Evolutionary conservation across 352 stramenopile species (phyloP).

Genomic region (Blastocystis sp.): DNA sequence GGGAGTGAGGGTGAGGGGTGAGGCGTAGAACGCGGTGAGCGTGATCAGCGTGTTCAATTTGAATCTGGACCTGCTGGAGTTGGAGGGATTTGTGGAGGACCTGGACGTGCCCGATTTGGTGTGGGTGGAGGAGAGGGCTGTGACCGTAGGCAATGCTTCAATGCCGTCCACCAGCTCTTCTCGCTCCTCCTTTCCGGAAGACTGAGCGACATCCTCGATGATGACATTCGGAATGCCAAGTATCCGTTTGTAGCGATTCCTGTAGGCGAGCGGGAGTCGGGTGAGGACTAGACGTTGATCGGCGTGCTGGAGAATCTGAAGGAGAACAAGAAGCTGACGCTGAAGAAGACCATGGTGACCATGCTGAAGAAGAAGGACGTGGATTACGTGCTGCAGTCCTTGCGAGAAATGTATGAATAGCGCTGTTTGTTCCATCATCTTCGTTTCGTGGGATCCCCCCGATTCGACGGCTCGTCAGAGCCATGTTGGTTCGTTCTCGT

Average conservation of each 20-base stretch:
- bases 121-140: background rate
- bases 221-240: conserved; percentile 26
- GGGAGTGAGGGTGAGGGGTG: background rate
- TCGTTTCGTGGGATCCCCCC: background rate
- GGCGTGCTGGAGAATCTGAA: conserved; percentile 55
- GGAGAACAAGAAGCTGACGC: conserved; percentile 55
- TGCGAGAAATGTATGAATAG: conserved; percentile 36
- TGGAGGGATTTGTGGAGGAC: conserved; percentile 47
- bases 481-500: background rate
- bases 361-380: conserved; percentile 64
- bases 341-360: conserved; percentile 49
- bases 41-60: conserved; percentile 58
- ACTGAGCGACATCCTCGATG: conserved; percentile 47
- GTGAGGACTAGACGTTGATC: conserved; percentile 54
- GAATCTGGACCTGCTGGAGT: conserved; percentile 58
- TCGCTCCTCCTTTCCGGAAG: conserved; percentile 38
- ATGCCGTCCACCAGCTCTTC: conserved; percentile 31
- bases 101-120: conserved; percentile 55
- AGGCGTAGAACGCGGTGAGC: conserved; percentile 6
- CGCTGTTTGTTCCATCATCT: background rate
- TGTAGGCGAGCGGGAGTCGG: background rate
- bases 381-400: conserved; percentile 11
- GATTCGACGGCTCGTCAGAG: background rate
- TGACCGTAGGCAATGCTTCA: conserved; percentile 61
- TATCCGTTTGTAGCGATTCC: conserved; percentile 60